These are phyloP conservation scores for Teunomyces lycoperdinae DNA, from an alignment of 805 yeast genomes.

Conservation along the genomic window DNA sequence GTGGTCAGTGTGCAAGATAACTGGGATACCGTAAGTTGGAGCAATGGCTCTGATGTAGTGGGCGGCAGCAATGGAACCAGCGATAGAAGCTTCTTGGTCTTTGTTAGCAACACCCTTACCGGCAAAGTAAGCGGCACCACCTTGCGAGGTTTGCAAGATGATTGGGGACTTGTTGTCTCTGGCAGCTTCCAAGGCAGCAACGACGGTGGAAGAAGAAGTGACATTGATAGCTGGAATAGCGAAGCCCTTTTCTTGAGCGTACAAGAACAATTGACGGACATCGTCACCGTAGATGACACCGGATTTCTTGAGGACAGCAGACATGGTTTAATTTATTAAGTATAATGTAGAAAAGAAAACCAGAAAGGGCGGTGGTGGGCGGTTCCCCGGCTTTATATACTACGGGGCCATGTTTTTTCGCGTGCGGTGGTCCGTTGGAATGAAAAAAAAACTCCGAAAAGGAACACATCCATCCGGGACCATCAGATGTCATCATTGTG, in stretches of 20 bases:
- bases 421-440: constrained; percentile 2
- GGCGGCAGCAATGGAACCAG: constrained; percentile 96
- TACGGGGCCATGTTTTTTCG: background rate
- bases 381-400: constrained; percentile 7
- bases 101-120: constrained; percentile 97
- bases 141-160: constrained; percentile 94
- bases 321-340: constrained; percentile 34
- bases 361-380: background rate
- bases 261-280: constrained; percentile 79
- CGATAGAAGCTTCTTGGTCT: constrained; percentile 91
- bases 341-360: background rate
- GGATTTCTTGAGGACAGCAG: constrained; percentile 75
- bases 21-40: constrained; percentile 95
- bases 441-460: constrained; percentile 8
- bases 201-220: constrained; percentile 93
- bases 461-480: constrained; percentile 11
- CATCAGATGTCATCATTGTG: constrained; percentile 4
- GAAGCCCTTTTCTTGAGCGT: constrained; percentile 89
- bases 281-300: constrained; percentile 99
- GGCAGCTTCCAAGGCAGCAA: constrained; percentile 48
- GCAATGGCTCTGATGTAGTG: constrained; percentile 96
- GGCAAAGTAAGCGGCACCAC: constrained; percentile 99
- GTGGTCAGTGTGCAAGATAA: constrained; percentile 95
- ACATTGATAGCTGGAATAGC: constrained; percentile 99
- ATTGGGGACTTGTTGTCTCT: constrained; percentile 74